Percentiles rank a stretch among this genome's conserved stretches.
Conservation (phyloP, 2,329 filamentous ascomycete genomes). For the Paecilomyces sp. region DNA sequence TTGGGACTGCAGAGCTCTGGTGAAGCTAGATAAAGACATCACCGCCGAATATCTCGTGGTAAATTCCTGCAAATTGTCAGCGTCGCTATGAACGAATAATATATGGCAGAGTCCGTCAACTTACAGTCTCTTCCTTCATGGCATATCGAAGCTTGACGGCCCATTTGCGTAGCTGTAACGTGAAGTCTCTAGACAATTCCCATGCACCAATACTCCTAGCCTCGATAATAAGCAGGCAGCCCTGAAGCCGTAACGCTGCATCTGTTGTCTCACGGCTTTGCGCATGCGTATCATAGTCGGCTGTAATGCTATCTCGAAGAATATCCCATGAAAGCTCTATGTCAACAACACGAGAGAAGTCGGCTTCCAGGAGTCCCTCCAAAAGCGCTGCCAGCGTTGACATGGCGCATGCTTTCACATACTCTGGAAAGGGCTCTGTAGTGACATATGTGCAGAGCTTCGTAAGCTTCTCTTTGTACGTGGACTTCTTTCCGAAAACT, state of each 20-base stretch:
- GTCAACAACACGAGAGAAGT: conserved; percentile 8
- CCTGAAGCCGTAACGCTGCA: conserved; percentile 29
- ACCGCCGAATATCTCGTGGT: conserved; percentile 32
- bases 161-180: conserved; percentile 22
- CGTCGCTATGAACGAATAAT: not conserved
- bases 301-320: conserved; percentile 18
- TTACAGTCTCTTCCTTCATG: conserved; percentile 35
- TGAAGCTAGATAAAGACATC: conserved; percentile 26
- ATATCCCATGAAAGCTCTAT: conserved; percentile 20
- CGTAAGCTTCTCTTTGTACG: conserved; percentile 16
- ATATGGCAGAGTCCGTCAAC: conserved; percentile 5
- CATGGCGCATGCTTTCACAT: conserved; percentile 21
- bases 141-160: conserved; percentile 29
- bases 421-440: conserved; percentile 14
- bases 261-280: conserved; percentile 32
- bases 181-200: conserved; percentile 8
- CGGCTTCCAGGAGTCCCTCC: conserved; percentile 17
- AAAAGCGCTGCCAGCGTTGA: conserved; percentile 27
- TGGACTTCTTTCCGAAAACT: conserved; percentile 12
- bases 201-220: conserved; percentile 6
- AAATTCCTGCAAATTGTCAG: conserved; percentile 24
- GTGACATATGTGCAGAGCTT: conserved; percentile 25
- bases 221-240: conserved; percentile 27
- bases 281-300: conserved; percentile 13
- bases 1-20: conserved; percentile 34